A percentile compares a stretch with the other conserved stretches of the same genome.
These are phyloP conservation scores for Coniochaeta pulveracea DNA, from an alignment of 2,329 filamentous ascomycete species.

Conservation along the genomic window DNA sequence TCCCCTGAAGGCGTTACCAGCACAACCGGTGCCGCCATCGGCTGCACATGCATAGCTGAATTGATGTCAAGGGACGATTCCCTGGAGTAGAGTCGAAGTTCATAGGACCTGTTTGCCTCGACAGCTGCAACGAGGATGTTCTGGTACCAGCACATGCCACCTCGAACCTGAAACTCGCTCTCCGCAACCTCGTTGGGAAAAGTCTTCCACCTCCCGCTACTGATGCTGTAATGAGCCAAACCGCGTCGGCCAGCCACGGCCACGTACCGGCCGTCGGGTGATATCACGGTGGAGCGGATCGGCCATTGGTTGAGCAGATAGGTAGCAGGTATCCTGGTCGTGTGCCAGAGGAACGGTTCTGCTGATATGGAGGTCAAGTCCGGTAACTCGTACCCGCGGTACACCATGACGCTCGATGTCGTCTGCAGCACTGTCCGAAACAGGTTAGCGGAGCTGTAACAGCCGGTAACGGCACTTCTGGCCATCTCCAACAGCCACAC, in stretches of 20 bases:
- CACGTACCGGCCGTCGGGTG: constrained; percentile 84
- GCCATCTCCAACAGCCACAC: constrained; percentile 88
- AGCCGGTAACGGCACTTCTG: constrained; percentile 83
- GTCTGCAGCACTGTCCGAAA: constrained; percentile 84
- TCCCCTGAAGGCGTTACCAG: constrained; percentile 81
- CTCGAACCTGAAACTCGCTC: constrained; percentile 83
- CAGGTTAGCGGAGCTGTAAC: constrained; percentile 84
- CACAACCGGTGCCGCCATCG: constrained; percentile 76
- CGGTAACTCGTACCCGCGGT: constrained; percentile 83
- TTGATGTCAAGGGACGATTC: constrained; percentile 67
- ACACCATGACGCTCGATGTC: constrained; percentile 79
- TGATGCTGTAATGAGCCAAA: constrained; percentile 89
- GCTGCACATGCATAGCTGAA: constrained; percentile 64
- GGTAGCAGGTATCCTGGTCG: constrained; percentile 68
- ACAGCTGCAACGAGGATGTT: constrained; percentile 89
- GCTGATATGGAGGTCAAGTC: constrained; percentile 86
- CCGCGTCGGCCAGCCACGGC: constrained; percentile 91
- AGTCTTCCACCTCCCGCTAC: constrained; percentile 90
- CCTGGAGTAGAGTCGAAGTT: constrained; percentile 86
- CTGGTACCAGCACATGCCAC: constrained; percentile 98
- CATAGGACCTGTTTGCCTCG: constrained; percentile 72
- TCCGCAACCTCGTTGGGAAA: constrained; percentile 74
- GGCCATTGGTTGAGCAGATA: constrained; percentile 94
- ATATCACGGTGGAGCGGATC: constrained; percentile 76
- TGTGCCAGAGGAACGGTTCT: constrained; percentile 92